Conservation (phyloP, 2,329 filamentous ascomycete genomes). For the Aspergillus vadensis region DNA sequence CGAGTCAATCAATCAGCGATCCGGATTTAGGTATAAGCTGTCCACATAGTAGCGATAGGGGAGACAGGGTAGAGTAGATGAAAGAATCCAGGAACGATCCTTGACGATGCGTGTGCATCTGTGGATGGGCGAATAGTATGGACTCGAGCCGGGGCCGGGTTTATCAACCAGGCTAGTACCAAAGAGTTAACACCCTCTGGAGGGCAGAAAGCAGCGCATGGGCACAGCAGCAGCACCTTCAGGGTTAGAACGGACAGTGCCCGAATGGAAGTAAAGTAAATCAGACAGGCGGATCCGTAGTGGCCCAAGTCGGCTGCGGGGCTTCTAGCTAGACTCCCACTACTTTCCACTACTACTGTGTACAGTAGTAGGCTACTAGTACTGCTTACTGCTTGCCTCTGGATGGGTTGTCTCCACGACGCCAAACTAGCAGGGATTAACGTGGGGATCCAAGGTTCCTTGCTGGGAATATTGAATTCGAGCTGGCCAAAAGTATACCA, state of each 20-base stretch:
- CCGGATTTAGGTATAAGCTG: neutral
- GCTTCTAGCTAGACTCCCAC: neutral
- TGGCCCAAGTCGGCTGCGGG: neutral
- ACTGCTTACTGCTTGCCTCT: neutral
- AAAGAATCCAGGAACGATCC: neutral
- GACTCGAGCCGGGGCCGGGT: neutral
- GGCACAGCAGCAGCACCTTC: neutral
- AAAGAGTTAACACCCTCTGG: neutral
- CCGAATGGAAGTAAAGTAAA: neutral
- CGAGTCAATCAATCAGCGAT: neutral
- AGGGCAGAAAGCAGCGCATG: neutral
- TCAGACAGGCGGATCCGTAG: neutral
- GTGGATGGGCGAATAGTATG: neutral
- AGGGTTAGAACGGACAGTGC: neutral
- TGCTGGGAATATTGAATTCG: neutral
- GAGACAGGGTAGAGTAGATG: neutral
- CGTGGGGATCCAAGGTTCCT: neutral
- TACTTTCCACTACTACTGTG: neutral
- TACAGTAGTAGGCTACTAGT: neutral
- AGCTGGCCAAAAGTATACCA: too few species aligned
- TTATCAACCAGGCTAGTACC: neutral
- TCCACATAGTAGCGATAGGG: neutral
- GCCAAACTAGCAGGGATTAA: neutral
- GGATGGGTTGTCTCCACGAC: neutral
- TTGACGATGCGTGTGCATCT: neutral